A percentile compares a stretch with the other conserved stretches of the same genome.
These are phyloP conservation scores for Aciculosporium take DNA, from an alignment of 2,329 filamentous ascomycete species.

Conservation along the genomic window DNA sequence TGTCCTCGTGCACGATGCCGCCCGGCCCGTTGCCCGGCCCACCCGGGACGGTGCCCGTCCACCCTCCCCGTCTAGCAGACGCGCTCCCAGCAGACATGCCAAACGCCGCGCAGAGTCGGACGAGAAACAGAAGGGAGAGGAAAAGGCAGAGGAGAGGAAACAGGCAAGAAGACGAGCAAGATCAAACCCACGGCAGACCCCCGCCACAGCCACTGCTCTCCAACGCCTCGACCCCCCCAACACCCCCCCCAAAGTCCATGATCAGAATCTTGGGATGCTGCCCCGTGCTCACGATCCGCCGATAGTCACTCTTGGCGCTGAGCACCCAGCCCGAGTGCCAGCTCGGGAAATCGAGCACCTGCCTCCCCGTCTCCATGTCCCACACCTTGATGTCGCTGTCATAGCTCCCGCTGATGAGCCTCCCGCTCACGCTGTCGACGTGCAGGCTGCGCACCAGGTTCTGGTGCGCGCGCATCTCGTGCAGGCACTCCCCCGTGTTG, in stretches of 20 bases:
- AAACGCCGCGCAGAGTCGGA: no score
- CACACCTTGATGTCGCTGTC: slow-evolving; percentile 94
- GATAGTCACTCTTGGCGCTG: slow-evolving; percentile 88
- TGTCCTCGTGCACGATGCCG: no score
- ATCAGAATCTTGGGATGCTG: slow-evolving; percentile 88
- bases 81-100: no score
- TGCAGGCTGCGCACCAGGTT: slow-evolving; percentile 81
- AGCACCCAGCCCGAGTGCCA: slow-evolving; percentile 97
- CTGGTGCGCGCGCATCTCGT: slow-evolving; percentile 68
- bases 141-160: no score
- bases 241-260: slow-evolving; percentile 69
- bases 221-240: slow-evolving; percentile 43
- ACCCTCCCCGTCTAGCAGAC: no score
- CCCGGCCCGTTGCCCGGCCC: no score
- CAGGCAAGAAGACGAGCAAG: no score
- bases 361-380: slow-evolving; percentile 65
- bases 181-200: no score
- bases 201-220: slow-evolving; percentile 28
- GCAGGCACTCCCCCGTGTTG: slow-evolving; percentile 70
- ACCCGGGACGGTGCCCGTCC: no score
- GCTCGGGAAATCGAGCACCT: slow-evolving; percentile 74
- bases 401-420: slow-evolving; percentile 84
- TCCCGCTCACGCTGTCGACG: slow-evolving; percentile 72
- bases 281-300: slow-evolving; percentile 84
- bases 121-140: no score